Evolutionary conservation across 2,329 filamentous ascomycete species (phyloP).

Genomic region (Blastomyces emzantsi): DNA sequence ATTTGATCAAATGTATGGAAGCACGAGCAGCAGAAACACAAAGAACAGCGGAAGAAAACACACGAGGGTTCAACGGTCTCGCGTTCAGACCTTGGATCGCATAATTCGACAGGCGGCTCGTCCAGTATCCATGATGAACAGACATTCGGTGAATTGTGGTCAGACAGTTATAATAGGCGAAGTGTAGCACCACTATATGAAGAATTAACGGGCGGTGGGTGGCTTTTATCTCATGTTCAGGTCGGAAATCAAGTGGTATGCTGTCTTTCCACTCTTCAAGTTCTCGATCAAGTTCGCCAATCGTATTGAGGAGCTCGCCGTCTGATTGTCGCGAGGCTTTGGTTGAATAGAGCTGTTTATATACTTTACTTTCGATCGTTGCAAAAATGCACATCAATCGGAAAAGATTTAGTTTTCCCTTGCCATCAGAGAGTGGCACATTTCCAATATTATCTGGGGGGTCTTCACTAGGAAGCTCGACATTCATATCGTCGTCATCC

Average conservation of each 20-base stretch:
- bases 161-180: conserved; percentile 95
- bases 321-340: conserved; percentile 86
- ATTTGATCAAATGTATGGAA: conserved; percentile 88
- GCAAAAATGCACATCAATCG: conserved; percentile 85
- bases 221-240: conserved; percentile 90
- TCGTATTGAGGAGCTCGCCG: conserved; percentile 87
- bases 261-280: conserved; percentile 94
- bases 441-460: conserved; percentile 90
- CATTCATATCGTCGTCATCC: conserved; percentile 83
- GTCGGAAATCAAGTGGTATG: conserved; percentile 93
- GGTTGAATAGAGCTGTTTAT: conserved; percentile 85
- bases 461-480: conserved; percentile 84
- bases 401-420: conserved; percentile 91
- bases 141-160: conserved; percentile 99
- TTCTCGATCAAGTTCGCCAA: conserved; percentile 83
- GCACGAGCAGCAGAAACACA: conserved; percentile 89
- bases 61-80: conserved; percentile 78
- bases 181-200: conserved; percentile 88
- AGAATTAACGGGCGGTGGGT: conserved; percentile 88
- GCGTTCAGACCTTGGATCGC: conserved; percentile 92
- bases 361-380: conserved; percentile 86
- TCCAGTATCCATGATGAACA: conserved; percentile 97
- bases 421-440: conserved; percentile 79
- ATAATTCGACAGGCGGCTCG: conserved; percentile 84
- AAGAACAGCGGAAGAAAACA: conserved; percentile 86